A percentile compares a stretch with the other conserved stretches of the same genome.
Evolutionary conservation across 352 stramenopile genomes (phyloP).

Genomic region (Thalassiosira allenii): DNA sequence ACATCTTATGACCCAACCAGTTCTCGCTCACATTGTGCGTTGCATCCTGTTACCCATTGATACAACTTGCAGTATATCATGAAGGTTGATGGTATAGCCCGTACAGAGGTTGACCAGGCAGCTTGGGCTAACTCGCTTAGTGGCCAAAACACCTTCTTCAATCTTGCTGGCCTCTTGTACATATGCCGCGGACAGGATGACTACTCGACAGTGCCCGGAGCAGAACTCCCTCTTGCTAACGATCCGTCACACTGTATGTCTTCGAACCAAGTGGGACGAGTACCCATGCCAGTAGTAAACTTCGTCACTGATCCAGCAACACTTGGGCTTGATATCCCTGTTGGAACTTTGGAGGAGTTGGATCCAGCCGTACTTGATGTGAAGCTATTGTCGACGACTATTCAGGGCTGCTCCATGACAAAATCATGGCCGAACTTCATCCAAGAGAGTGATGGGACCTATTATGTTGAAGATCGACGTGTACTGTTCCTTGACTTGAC

Average conservation of each 20-base stretch:
- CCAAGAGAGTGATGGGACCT: neutral
- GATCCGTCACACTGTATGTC: neutral
- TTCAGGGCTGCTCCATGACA: neutral
- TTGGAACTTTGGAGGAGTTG: neutral
- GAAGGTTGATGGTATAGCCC: neutral
- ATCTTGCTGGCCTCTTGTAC: neutral
- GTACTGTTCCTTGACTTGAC: neutral
- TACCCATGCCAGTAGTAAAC: slow-evolving; percentile 3
- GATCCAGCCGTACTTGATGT: slow-evolving; percentile 11
- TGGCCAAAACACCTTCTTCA: slow-evolving; percentile 10
- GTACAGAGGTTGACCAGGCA: neutral
- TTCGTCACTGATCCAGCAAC: slow-evolving; percentile 1
- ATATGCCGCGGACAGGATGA: slow-evolving; percentile 1
- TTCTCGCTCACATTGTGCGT: too few species aligned
- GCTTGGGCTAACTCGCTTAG: neutral
- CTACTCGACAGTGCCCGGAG: neutral
- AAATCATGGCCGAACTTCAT: slow-evolving; percentile 7
- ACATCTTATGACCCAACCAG: too few species aligned
- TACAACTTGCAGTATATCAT: neutral
- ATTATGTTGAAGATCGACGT: slow-evolving; percentile 5
- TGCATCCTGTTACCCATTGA: neutral
- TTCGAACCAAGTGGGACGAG: neutral
- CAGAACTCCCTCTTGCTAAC: neutral
- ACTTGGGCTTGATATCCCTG: slow-evolving; percentile 1
- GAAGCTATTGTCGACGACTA: neutral